Percentiles rank a stretch among this genome's conserved stretches.
Evolutionary conservation across 345 rosid species (phyloP).

Genomic region (Erysimum cheiranthoides): DNA sequence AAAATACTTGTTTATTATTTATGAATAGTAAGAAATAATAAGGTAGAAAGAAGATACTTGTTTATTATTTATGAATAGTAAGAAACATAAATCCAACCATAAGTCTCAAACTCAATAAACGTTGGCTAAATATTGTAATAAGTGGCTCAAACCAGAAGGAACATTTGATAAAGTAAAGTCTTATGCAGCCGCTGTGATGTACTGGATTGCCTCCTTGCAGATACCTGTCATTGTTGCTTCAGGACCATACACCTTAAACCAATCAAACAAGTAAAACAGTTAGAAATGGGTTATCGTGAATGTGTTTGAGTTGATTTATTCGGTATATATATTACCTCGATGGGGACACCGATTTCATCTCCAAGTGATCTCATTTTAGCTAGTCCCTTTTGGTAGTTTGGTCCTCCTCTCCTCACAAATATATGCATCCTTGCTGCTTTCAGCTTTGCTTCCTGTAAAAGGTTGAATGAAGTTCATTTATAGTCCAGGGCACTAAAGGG

Average conservation of each 20-base stretch:
- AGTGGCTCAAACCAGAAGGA: background rate
- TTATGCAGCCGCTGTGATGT: constrained; percentile 76
- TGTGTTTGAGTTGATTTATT: background rate
- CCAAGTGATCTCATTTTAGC: constrained; percentile 90
- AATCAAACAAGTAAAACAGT: constrained; percentile 10
- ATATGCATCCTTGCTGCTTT: constrained; percentile 50
- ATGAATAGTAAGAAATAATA: too few relatives aligned
- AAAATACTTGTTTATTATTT: too few relatives aligned
- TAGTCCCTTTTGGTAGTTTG: constrained; percentile 93
- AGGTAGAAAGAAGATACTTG: background rate
- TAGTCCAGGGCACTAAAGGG: constrained; percentile 63
- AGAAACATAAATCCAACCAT: constrained; percentile 16
- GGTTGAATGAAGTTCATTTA: constrained; percentile 48
- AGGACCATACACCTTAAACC: constrained; percentile 80
- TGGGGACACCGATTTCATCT: constrained; percentile 91
- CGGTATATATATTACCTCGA: constrained; percentile 60
- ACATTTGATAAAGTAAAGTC: constrained; percentile 13
- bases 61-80: constrained; percentile 12
- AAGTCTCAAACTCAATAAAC: constrained; percentile 12
- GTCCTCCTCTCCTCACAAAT: constrained; percentile 82
- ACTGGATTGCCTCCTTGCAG: constrained; percentile 90
- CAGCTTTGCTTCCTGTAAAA: constrained; percentile 45
- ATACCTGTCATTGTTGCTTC: constrained; percentile 98
- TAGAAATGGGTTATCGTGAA: background rate
- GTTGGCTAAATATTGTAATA: background rate